phyloP scores from a whole-genome alignment of 73 alveolate species.

The Blepharisma stoltei region DNA sequence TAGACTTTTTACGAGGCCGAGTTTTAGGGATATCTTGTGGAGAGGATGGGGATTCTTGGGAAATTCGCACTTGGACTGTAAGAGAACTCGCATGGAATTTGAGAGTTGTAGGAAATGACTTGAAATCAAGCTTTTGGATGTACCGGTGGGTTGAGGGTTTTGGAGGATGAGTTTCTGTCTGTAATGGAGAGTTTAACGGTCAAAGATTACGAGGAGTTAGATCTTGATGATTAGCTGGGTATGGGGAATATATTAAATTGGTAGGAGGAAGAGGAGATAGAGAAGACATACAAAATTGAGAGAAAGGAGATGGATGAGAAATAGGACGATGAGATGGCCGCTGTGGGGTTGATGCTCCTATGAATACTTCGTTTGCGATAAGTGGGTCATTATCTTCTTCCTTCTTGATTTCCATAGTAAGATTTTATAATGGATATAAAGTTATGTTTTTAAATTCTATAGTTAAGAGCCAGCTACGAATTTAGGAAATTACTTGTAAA shows the following conservation, averaged over 20 bases:
- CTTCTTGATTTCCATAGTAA: no score
- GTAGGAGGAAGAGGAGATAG: slow-evolving; percentile 25
- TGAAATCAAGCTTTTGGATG: slow-evolving; percentile 4
- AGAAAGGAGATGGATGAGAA: slow-evolving; percentile 1
- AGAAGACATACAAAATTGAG: slow-evolving; percentile 23
- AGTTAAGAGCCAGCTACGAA: no score
- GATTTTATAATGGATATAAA: no score
- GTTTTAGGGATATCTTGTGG: not conserved
- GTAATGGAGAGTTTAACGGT: not conserved
- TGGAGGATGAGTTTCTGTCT: not conserved
- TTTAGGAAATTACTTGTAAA: no score
- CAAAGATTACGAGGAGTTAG: not conserved
- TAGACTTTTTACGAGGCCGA: slow-evolving; percentile 15
- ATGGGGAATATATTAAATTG: not conserved
- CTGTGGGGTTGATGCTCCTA: not conserved
- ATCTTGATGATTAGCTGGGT: no score
- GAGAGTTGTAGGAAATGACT: not conserved
- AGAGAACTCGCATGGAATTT: not conserved
- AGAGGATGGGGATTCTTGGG: slow-evolving; percentile 5
- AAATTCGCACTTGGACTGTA: not conserved
- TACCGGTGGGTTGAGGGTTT: not conserved
- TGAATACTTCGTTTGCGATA: slow-evolving; percentile 1
- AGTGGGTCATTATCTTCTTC: not conserved
- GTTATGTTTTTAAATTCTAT: no score
- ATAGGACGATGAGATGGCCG: not conserved